Base-by-base conservation (phyloP, 2,329 filamentous ascomycete species). In the Knoxdaviesia capensis region DNA sequence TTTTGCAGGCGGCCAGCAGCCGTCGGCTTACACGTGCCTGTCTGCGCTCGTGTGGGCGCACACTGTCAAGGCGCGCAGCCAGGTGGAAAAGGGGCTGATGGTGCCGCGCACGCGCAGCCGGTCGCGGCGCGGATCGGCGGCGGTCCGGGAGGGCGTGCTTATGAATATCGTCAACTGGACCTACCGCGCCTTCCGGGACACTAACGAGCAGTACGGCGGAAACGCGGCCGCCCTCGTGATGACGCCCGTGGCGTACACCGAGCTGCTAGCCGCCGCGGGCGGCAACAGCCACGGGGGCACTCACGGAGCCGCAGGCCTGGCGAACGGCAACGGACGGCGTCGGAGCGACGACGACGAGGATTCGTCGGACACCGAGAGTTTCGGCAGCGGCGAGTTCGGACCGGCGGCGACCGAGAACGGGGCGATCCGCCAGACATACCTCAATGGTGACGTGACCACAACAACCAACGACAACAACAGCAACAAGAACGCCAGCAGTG, bases 131-230 rank as follows among this genome's bases (percentile, higher is more conserved):
- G 31, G 6, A n/a, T 34, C 36, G 33, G 36, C 34, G 28, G 34
- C 46, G 34, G 34, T 35, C 4, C 41, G 40, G 10, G 32, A 45
- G 6, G 44, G 45, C 20, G 51, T 50, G 40, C 45, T 64, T 37
- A 56, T 60, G 49, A 60, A 61, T 36, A 61, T 61, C 41, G 60
- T 61, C 5, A 62, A 62, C 47, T 65, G 61, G 61, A 53, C 55
- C 36, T 48, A 49, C 38, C 54, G 60, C 28, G 58, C 58, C 0
- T 60, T 61, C 42, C 42, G 6, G 9, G 44, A 52, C 7, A 45
- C 46, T 7, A 49, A 54, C 10, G 50, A 52, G 6, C 46, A 44
- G 5, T 63, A 64, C 48, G 60, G 58, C 44, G 61, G 62, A 40
- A 65, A 64, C 42, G 59, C 61, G 1, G 60, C 60, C 1, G 51